Conservation (phyloP, 2,329 filamentous ascomycete genomes). For the Fusarium odoratissimum region DNA sequence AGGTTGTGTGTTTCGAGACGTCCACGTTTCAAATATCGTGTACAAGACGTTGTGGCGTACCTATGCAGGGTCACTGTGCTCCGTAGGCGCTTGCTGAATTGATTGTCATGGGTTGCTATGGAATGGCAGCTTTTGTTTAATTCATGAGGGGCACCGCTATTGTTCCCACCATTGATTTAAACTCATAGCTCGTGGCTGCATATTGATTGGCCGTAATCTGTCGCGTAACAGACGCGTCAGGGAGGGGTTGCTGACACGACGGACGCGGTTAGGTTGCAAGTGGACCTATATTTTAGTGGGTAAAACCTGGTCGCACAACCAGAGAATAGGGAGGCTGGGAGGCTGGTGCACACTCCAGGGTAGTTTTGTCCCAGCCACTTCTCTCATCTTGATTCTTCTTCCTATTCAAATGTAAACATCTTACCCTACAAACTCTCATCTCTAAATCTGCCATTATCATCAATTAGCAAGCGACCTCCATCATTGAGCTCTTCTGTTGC, state of each 20-base stretch:
- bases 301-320: slow-evolving; percentile 22
- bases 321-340: slow-evolving; percentile 43
- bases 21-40: slow-evolving; percentile 14
- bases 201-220: slow-evolving; percentile 41
- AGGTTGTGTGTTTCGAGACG: slow-evolving; percentile 24
- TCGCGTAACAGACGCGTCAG: slow-evolving; percentile 49
- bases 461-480: slow-evolving; percentile 38
- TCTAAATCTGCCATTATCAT: slow-evolving; percentile 41
- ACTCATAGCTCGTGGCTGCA: slow-evolving; percentile 12
- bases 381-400: slow-evolving; percentile 36
- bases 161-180: slow-evolving; percentile 29
- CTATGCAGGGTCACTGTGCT: slow-evolving; percentile 22
- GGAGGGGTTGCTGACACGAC: slow-evolving; percentile 38
- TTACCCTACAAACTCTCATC: slow-evolving; percentile 40
- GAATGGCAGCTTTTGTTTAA: slow-evolving; percentile 24
- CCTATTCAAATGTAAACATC: slow-evolving; percentile 41
- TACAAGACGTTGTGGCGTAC: slow-evolving; percentile 14
- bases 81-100: slow-evolving; percentile 31
- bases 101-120: slow-evolving; percentile 27
- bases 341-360: slow-evolving; percentile 41
- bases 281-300: slow-evolving; percentile 33
- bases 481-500: slow-evolving; percentile 32
- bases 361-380: slow-evolving; percentile 46
- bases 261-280: slow-evolving; percentile 24
- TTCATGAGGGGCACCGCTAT: slow-evolving; percentile 37